Conservation (phyloP, 805 yeast species). For the Candida takata region DNA sequence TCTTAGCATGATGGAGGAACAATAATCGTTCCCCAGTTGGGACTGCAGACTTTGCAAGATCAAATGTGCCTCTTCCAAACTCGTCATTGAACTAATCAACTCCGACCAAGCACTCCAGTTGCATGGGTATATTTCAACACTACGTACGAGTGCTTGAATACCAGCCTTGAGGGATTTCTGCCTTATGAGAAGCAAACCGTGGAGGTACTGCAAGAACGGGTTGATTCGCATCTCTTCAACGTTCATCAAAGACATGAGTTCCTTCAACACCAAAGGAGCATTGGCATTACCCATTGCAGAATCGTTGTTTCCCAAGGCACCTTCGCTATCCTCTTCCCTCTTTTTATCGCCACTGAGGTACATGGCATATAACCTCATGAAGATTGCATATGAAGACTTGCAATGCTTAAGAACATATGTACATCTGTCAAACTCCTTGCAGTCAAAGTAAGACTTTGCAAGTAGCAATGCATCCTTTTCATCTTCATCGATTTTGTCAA, state of each 20-base stretch:
- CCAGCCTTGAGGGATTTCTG: slow-evolving; percentile 59
- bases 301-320: slow-evolving; percentile 42
- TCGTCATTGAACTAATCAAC: slow-evolving; percentile 51
- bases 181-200: slow-evolving; percentile 60
- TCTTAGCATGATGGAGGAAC: slow-evolving; percentile 10
- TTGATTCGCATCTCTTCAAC: slow-evolving; percentile 25
- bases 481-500: neutral
- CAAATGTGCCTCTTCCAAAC: slow-evolving; percentile 50
- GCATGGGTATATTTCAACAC: slow-evolving; percentile 64
- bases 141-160: slow-evolving; percentile 48
- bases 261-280: slow-evolving; percentile 34
- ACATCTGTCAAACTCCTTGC: slow-evolving; percentile 81
- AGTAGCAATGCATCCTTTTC: slow-evolving; percentile 44
- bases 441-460: slow-evolving; percentile 70
- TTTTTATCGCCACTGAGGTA: slow-evolving; percentile 74
- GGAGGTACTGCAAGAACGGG: slow-evolving; percentile 64
- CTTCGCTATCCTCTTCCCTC: slow-evolving; percentile 65
- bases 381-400: slow-evolving; percentile 43
- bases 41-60: slow-evolving; percentile 16
- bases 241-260: slow-evolving; percentile 29
- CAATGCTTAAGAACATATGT: slow-evolving; percentile 50
- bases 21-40: slow-evolving; percentile 13
- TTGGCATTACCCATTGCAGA: slow-evolving; percentile 23
- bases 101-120: slow-evolving; percentile 96
- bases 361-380: slow-evolving; percentile 61